phyloP scores from a whole-genome alignment of 2,329 filamentous ascomycete genomes.

The Fusarium luffae region DNA sequence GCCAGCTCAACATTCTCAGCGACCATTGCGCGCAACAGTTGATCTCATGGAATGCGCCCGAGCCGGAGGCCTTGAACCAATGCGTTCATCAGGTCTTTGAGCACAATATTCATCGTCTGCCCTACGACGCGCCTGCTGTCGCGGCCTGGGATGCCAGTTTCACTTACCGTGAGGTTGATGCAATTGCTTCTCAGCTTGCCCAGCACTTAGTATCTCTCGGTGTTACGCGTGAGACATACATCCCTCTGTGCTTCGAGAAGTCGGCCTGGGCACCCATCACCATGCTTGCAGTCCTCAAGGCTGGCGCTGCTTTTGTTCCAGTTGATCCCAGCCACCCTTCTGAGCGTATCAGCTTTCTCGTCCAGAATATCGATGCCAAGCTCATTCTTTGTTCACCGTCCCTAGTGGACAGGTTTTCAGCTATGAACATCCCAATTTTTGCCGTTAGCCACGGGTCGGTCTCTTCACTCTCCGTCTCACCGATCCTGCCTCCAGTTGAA shows the following conservation, averaged over 20 bases:
- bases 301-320: slow-evolving; percentile 48
- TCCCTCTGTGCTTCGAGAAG: slow-evolving; percentile 54
- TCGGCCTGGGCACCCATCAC: slow-evolving; percentile 51
- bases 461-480: background rate
- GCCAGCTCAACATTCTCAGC: slow-evolving; percentile 37
- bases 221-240: slow-evolving; percentile 40
- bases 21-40: slow-evolving; percentile 25
- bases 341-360: slow-evolving; percentile 24
- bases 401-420: background rate
- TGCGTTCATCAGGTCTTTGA: slow-evolving; percentile 58
- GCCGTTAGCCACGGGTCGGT: background rate
- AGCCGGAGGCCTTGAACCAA: slow-evolving; percentile 15
- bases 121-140: slow-evolving; percentile 50
- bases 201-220: slow-evolving; percentile 51
- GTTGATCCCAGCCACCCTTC: slow-evolving; percentile 54
- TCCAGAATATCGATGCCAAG: slow-evolving; percentile 20
- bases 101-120: slow-evolving; percentile 47
- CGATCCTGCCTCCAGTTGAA: fast-evolving
- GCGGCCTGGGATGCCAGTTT: slow-evolving; percentile 59
- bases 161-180: slow-evolving; percentile 49
- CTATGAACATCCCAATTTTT: background rate
- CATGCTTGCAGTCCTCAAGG: slow-evolving; percentile 51
- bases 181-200: slow-evolving; percentile 43
- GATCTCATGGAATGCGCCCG: slow-evolving; percentile 42
- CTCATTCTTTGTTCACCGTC: slow-evolving; percentile 21